phyloP scores from a whole-genome alignment of 495 filamentous ascomycete genomes.

The Trichoderma erinaceum region DNA sequence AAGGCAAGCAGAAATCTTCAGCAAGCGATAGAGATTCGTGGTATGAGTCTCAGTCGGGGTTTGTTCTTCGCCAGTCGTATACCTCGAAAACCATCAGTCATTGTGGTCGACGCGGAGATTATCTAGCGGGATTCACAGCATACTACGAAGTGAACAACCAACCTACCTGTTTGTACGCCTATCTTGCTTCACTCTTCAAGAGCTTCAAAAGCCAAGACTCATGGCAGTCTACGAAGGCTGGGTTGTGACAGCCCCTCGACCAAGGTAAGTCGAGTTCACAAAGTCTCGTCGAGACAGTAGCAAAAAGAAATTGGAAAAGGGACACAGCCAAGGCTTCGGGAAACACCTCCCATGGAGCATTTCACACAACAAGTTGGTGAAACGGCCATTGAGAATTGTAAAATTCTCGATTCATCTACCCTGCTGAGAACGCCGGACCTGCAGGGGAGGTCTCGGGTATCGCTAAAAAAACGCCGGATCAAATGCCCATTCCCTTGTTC shows the following conservation, averaged over 20 bases:
- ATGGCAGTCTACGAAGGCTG: constrained; percentile 5
- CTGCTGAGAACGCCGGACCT: constrained; percentile 12
- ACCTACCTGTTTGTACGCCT: not conserved
- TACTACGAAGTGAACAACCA: not conserved
- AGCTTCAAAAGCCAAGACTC: not conserved
- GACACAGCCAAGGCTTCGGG: constrained; percentile 44
- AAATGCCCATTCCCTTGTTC: constrained; percentile 13
- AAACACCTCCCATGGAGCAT: constrained; percentile 59
- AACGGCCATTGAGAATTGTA: constrained; percentile 53
- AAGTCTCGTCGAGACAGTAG: constrained; percentile 17
- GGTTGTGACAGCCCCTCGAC: constrained; percentile 10
- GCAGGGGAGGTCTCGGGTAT: constrained; percentile 9
- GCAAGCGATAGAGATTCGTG: constrained; percentile 40
- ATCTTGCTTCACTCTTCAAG: not conserved
- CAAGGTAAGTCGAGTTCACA: constrained; percentile 9
- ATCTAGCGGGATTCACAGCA: constrained; percentile 43
- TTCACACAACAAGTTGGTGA: constrained; percentile 50
- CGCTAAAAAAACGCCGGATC: constrained; percentile 15
- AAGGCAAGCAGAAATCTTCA: constrained; percentile 60
- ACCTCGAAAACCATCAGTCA: constrained; percentile 62
- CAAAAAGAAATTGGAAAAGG: not conserved
- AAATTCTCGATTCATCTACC: constrained; percentile 36
- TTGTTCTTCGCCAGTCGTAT: constrained; percentile 71
- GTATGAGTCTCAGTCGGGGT: constrained; percentile 33
- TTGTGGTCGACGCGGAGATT: constrained; percentile 69